Percentiles rank a stretch among this genome's conserved stretches.
phyloP scores from a whole-genome alignment of 768 basidiomycete genomes.

The Mycena metata region DNA sequence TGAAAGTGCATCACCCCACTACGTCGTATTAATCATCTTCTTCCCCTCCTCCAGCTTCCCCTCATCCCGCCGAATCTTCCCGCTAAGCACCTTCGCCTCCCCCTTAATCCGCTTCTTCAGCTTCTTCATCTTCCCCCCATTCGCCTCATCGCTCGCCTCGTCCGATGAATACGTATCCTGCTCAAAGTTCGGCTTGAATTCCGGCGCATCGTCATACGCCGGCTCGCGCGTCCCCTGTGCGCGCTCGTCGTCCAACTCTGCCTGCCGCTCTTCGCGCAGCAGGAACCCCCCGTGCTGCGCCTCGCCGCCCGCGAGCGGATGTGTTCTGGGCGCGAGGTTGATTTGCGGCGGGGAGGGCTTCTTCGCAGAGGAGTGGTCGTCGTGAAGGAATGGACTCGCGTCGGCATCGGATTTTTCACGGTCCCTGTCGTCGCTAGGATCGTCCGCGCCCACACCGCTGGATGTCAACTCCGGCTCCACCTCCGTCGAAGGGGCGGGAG shows the following conservation, averaged over 20 bases:
- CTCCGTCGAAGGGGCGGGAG: not conserved
- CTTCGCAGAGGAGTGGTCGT: not conserved
- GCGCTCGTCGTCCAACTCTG: constrained; percentile 26
- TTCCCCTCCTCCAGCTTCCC: constrained; percentile 16
- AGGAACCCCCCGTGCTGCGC: constrained; percentile 15
- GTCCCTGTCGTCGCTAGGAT: not conserved
- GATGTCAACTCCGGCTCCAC: not conserved
- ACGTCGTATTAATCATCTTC: constrained; percentile 34
- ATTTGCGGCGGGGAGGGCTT: constrained; percentile 8
- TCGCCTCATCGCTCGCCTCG: constrained; percentile 1
- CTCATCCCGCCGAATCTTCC: constrained; percentile 9
- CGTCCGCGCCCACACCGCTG: not conserved
- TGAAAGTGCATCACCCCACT: too few relatives aligned
- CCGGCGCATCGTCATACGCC: not conserved
- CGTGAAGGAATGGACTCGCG: not conserved
- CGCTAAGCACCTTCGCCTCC: constrained; percentile 22
- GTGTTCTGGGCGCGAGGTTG: constrained; percentile 23
- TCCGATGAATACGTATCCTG: constrained; percentile 25
- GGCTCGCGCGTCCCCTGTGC: constrained; percentile 6
- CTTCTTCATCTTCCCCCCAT: not conserved
- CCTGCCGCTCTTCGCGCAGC: constrained; percentile 16
- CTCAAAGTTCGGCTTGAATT: not conserved
- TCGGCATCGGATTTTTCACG: not conserved
- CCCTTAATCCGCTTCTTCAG: constrained; percentile 16
- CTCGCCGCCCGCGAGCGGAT: constrained; percentile 16